Conservation (phyloP, 768 basidiomycete species). For the Auricularia auricula-judae region DNA sequence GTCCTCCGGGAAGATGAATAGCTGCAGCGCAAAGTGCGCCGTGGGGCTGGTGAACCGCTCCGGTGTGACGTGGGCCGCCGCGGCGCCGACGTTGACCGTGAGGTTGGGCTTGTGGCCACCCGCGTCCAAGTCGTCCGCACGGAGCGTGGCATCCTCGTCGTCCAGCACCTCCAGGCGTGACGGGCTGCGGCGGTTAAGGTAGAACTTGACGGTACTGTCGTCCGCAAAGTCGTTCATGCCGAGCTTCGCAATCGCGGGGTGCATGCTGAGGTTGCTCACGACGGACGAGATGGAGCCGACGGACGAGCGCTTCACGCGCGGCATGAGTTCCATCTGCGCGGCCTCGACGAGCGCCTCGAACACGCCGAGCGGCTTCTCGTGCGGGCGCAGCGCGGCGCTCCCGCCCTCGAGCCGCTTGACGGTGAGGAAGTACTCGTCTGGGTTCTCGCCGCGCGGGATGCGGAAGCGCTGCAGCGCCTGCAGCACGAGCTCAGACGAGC, state of each 20-base stretch:
- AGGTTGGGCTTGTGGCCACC: background rate
- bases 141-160: slow-evolving; percentile 33
- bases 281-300: slow-evolving; percentile 93
- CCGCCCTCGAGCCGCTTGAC: slow-evolving; percentile 90
- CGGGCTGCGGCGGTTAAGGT: slow-evolving; percentile 57
- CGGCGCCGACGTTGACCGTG: background rate
- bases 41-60: slow-evolving; percentile 79
- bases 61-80: slow-evolving; percentile 33
- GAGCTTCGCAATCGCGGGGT: slow-evolving; percentile 88
- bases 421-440: slow-evolving; percentile 64
- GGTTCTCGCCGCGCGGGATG: slow-evolving; percentile 40
- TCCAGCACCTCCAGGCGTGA: slow-evolving; percentile 24
- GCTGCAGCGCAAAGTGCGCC: slow-evolving; percentile 72
- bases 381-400: slow-evolving; percentile 50
- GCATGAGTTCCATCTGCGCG: slow-evolving; percentile 51
- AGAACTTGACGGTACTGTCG: slow-evolving; percentile 94
- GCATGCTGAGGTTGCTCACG: slow-evolving; percentile 82
- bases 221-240: slow-evolving; percentile 98
- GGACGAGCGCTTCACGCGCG: slow-evolving; percentile 86
- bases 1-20: slow-evolving; percentile 81
- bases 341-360: slow-evolving; percentile 80
- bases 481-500: slow-evolving; percentile 47
- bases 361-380: slow-evolving; percentile 77
- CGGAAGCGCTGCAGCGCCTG: slow-evolving; percentile 58
- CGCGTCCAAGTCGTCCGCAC: slow-evolving; percentile 23